These are phyloP conservation scores for Fraxinus floribunda DNA, from an alignment of 305 asterid genomes.

Conservation along the genomic window DNA sequence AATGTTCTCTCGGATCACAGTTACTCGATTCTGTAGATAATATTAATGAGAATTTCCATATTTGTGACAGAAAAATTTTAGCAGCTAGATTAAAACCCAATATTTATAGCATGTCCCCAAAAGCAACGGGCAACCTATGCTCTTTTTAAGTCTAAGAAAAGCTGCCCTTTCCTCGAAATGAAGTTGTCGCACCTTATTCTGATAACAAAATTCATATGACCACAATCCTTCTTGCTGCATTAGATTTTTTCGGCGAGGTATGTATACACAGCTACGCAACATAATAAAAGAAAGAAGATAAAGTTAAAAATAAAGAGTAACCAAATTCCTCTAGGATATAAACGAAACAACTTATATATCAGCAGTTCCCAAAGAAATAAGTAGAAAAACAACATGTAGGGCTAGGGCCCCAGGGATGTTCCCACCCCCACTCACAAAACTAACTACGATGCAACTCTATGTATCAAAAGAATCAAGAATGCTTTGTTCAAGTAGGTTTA, in stretches of 20 bases:
- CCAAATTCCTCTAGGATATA: slow-evolving; percentile 1
- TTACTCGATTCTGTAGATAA: neutral
- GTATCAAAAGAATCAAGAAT: too few species aligned
- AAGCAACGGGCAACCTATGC: neutral
- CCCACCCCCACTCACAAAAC: too few species aligned
- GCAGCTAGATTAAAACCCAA: neutral
- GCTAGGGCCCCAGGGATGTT: too few species aligned
- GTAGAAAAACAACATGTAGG: slow-evolving; percentile 9
- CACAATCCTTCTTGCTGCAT: slow-evolving; percentile 99
- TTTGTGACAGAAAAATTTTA: slow-evolving; percentile 1
- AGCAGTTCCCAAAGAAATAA: neutral
- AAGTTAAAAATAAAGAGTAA: slow-evolving; percentile 1
- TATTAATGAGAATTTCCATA: neutral
- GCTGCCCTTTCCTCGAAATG: slow-evolving; percentile 92
- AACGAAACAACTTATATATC: neutral
- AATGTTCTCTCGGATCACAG: neutral
- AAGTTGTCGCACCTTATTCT: slow-evolving; percentile 70
- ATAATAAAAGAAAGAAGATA: slow-evolving; percentile 21
- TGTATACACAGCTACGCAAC: neutral
- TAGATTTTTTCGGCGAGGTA: slow-evolving; percentile 23
- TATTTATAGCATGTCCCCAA: neutral
- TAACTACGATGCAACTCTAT: too few species aligned
- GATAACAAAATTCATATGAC: slow-evolving; percentile 92
- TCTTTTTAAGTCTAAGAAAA: slow-evolving; percentile 12
- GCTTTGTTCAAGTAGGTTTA: too few species aligned